A percentile compares a stretch with the other conserved stretches of the same genome.
Conservation (phyloP, 2,329 filamentous ascomycete species). For the Macrophomina pseudophaseolina region DNA sequence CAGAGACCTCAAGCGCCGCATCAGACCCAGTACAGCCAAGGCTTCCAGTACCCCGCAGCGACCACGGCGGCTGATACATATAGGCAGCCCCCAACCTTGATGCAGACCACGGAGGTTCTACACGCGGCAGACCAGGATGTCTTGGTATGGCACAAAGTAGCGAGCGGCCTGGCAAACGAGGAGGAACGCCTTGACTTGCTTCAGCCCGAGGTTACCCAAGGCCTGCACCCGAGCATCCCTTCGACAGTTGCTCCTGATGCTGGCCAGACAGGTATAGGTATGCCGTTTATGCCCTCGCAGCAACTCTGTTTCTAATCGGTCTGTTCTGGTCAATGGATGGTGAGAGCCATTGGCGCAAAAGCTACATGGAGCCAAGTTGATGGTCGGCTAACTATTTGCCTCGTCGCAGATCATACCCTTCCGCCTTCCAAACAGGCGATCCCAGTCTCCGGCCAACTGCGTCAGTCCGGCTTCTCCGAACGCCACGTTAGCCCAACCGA, state of each 20-base stretch:
- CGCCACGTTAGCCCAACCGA: constrained; percentile 33
- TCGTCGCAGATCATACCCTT: not conserved
- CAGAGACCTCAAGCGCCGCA: constrained; percentile 20
- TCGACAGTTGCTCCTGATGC: not conserved
- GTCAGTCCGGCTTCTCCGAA: constrained; percentile 22
- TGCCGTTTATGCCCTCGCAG: constrained; percentile 24
- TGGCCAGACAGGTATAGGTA: constrained; percentile 22
- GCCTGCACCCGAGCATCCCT: constrained; percentile 4
- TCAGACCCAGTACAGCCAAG: constrained; percentile 24
- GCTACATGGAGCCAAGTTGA: not conserved
- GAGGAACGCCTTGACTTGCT: constrained; percentile 11
- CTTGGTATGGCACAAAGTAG: constrained; percentile 25
- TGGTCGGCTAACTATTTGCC: not conserved
- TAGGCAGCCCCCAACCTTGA: constrained; percentile 22
- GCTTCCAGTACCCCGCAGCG: constrained; percentile 23
- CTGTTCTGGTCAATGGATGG: constrained; percentile 16
- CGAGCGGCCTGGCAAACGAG: constrained; percentile 14
- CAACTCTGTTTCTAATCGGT: constrained; percentile 24
- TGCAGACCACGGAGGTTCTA: constrained; percentile 17
- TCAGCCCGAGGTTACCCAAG: not conserved
- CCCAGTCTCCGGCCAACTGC: constrained; percentile 6
- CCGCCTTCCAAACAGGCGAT: constrained; percentile 9
- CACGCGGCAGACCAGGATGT: constrained; percentile 26
- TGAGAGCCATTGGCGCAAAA: constrained; percentile 24
- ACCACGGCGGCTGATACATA: constrained; percentile 25